phyloP scores from a whole-genome alignment of 768 basidiomycete genomes.

The Dentipellis sp. region DNA sequence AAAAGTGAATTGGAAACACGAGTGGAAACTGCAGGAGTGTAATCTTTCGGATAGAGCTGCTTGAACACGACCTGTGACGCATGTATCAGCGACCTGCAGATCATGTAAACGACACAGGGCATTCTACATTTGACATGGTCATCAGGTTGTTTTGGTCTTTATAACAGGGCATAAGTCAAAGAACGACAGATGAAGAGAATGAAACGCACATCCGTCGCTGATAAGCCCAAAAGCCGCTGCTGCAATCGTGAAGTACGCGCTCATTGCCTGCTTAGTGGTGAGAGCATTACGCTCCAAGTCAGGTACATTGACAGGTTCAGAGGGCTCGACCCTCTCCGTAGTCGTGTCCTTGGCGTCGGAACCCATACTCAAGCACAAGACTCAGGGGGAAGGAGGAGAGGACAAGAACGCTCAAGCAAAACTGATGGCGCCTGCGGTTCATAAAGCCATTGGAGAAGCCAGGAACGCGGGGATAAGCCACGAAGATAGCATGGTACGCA shows the following conservation, averaged over 20 bases:
- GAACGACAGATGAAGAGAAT: background rate
- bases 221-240: constrained; percentile 60
- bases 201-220: constrained; percentile 44
- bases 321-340: no score
- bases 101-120: background rate
- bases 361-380: no score
- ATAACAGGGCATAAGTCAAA: constrained; percentile 1
- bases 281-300: no score
- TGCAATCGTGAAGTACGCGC: constrained; percentile 53
- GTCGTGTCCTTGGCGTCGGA: no score
- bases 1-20: constrained; percentile 63
- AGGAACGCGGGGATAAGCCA: no score
- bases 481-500: no score
- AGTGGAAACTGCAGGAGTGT: constrained; percentile 54
- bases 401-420: no score
- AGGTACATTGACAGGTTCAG: no score
- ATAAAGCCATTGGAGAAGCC: no score
- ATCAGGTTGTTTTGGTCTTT: constrained; percentile 63
- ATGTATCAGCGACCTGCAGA: constrained; percentile 4
- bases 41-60: constrained; percentile 50
- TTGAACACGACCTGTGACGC: constrained; percentile 50
- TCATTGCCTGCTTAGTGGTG: constrained; percentile 29
- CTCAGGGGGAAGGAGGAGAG: no score
- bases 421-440: no score
- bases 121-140: constrained; percentile 54